Evolutionary conservation across 805 yeast genomes (phyloP).

Genomic region (Scheffersomyces spartinae): DNA sequence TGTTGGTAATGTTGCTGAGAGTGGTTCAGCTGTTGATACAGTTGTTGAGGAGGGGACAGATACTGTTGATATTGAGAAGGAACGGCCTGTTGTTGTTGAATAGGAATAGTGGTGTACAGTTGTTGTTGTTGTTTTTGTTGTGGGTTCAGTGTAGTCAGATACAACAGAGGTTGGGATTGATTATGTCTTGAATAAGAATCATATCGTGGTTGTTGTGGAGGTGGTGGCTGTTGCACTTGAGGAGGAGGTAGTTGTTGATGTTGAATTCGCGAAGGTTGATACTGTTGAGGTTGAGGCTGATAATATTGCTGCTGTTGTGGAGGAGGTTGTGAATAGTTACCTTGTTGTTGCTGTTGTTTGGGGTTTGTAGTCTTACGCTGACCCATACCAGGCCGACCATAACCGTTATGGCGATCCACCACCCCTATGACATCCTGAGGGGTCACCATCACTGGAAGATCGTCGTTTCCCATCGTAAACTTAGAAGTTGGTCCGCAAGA

Average conservation of each 20-base stretch:
- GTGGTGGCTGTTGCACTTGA: conserved; percentile 7
- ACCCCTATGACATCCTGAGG: conserved; percentile 13
- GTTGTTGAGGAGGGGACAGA: conserved; percentile 9
- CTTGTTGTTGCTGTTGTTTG: conserved; percentile 5
- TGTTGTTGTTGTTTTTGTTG: conserved; percentile 2
- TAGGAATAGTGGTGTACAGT: too few relatives aligned
- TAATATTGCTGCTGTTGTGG: conserved; percentile 6
- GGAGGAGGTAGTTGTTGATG: conserved; percentile 6
- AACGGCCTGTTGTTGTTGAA: too few relatives aligned
- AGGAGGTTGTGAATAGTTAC: conserved; percentile 6
- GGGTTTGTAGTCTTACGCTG: too few relatives aligned
- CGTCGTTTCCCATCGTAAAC: conserved; percentile 3
- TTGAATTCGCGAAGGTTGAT: conserved; percentile 5
- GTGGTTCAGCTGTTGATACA: conserved; percentile 5
- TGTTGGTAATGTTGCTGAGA: conserved; percentile 1
- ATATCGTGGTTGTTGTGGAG: conserved; percentile 6
- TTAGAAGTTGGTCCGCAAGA: too few relatives aligned
- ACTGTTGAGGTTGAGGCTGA: conserved; percentile 2
- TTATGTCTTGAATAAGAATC: conserved; percentile 6
- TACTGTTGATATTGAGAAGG: too few relatives aligned
- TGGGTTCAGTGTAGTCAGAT: conserved; percentile 5
- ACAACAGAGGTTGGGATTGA: conserved; percentile 6
- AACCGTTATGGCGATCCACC: conserved; percentile 8
- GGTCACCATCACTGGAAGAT: conserved; percentile 1
- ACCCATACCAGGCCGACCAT: conserved; percentile 8